phyloP scores from a whole-genome alignment of 495 filamentous ascomycete genomes.

The Penicillium samsonianum region DNA sequence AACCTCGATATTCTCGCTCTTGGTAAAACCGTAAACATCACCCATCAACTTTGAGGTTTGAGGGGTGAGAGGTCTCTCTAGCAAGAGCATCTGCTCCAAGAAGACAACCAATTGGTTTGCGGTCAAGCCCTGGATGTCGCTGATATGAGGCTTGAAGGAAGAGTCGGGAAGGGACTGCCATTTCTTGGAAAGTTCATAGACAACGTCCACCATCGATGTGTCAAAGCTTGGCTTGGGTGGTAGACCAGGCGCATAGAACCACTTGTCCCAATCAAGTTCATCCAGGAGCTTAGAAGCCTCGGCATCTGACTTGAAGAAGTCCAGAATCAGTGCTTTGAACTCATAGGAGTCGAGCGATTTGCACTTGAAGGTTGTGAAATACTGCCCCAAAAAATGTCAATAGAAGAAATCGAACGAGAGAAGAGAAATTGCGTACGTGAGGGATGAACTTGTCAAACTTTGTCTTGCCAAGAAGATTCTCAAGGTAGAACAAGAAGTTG shows the following conservation, averaged over 20 bases:
- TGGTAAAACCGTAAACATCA: slow-evolving; percentile 64
- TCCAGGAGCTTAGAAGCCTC: slow-evolving; percentile 66
- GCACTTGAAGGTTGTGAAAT: slow-evolving; percentile 77
- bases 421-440: slow-evolving; percentile 49
- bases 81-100: slow-evolving; percentile 71
- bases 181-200: slow-evolving; percentile 76
- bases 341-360: slow-evolving; percentile 90
- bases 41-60: slow-evolving; percentile 69
- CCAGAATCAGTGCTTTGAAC: slow-evolving; percentile 82
- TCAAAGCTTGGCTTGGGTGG: slow-evolving; percentile 91
- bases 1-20: slow-evolving; percentile 81
- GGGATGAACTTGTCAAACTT: slow-evolving; percentile 94
- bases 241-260: slow-evolving; percentile 81
- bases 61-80: slow-evolving; percentile 59
- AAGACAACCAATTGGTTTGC: slow-evolving; percentile 91
- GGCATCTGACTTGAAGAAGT: slow-evolving; percentile 74
- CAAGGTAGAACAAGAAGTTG: slow-evolving; percentile 78
- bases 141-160: slow-evolving; percentile 63
- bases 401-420: neutral
- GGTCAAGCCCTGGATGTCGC: slow-evolving; percentile 70
- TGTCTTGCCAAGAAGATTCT: slow-evolving; percentile 78
- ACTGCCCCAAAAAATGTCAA: slow-evolving; percentile 44
- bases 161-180: slow-evolving; percentile 60
- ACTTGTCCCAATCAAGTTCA: slow-evolving; percentile 80
- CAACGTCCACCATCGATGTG: slow-evolving; percentile 81